These are phyloP conservation scores for Enteropsectra breve DNA, from an alignment of 371 early-diverging fungal genomes.

Conservation along the genomic window DNA sequence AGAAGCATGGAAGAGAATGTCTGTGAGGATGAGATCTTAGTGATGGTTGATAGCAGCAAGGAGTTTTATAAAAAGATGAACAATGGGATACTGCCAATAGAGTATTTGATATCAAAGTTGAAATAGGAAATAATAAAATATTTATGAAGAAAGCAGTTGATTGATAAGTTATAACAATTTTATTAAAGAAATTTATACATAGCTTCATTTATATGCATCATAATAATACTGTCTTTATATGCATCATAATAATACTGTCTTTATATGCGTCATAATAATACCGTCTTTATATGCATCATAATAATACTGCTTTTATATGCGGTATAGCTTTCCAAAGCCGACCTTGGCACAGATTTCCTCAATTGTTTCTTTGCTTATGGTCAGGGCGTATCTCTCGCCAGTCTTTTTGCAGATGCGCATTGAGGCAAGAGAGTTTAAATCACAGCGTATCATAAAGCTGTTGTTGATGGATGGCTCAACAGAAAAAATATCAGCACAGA, in stretches of 20 bases:
- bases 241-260: too few relatives aligned
- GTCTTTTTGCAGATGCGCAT: constrained; percentile 6
- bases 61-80: constrained; percentile 1
- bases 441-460: constrained; percentile 20
- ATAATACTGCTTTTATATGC: too few relatives aligned
- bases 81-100: constrained; percentile 2
- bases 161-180: too few relatives aligned
- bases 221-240: too few relatives aligned
- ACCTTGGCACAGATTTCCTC: constrained; percentile 25
- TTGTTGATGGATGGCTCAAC: constrained; percentile 22
- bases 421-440: constrained; percentile 7
- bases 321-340: too few relatives aligned
- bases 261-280: too few relatives aligned
- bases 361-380: constrained; percentile 9
- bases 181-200: too few relatives aligned
- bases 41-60: background rate
- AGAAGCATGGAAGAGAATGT: background rate
- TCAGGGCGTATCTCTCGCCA: constrained; percentile 4
- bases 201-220: too few relatives aligned
- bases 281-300: too few relatives aligned
- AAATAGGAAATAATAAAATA: too few relatives aligned
- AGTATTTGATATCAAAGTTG: background rate
- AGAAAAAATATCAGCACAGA: constrained; percentile 8
- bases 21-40: background rate
- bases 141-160: too few relatives aligned